These are phyloP conservation scores for Forsythia suspensa DNA, from an alignment of 257 asterid genomes.

Conservation along the genomic window DNA sequence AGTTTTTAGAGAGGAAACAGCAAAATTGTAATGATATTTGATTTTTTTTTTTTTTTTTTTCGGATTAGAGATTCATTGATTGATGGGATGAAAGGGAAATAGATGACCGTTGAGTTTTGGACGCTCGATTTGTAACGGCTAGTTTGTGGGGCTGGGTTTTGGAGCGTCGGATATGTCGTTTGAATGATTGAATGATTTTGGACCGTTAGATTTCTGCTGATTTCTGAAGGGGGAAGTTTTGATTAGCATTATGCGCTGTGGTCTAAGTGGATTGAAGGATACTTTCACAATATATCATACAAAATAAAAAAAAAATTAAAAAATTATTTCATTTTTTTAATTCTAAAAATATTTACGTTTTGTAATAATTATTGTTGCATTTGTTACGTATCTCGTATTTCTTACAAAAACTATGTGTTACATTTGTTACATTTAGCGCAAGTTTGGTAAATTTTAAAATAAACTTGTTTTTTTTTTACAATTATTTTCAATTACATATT, in stretches of 20 bases:
- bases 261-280: background rate
- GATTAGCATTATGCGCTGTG: conserved; percentile 23
- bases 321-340: too few species aligned
- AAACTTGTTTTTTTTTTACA: too few species aligned
- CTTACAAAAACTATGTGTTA: too few species aligned
- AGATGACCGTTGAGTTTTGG: conserved; percentile 35
- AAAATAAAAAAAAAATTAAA: too few species aligned
- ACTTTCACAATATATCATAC: too few species aligned
- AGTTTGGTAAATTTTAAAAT: too few species aligned
- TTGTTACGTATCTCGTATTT: too few species aligned
- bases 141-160: conserved; percentile 25
- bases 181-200: conserved; percentile 27
- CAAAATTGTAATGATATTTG: background rate
- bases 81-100: conserved; percentile 13
- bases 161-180: conserved; percentile 43
- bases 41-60: background rate
- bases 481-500: too few species aligned
- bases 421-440: too few species aligned
- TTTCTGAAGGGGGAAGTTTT: background rate
- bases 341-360: too few species aligned
- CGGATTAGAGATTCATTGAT: conserved; percentile 15
- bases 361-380: too few species aligned
- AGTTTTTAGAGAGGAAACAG: background rate
- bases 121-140: conserved; percentile 57
- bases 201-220: conserved; percentile 28